Evolutionary conservation across 108 stramenopile species (phyloP), one percentile per base, ranked within the genome.

Genomic region (Skeletonema potamos): DNA sequence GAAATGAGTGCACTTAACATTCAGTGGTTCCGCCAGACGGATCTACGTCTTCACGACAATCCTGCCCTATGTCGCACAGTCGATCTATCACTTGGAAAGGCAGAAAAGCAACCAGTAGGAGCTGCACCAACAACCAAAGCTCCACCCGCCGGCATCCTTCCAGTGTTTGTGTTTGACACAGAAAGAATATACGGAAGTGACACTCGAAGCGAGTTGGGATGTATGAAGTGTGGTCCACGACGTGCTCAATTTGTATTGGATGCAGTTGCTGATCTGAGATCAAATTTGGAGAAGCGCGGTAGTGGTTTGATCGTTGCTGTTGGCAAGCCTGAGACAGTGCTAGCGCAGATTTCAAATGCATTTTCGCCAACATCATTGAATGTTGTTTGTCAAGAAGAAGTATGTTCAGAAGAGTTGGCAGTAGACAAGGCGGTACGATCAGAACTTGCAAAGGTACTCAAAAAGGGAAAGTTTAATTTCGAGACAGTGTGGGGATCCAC

Each of bases 401-500:
- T 89, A 5, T 88, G 84, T 56, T 79, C 82, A 8, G 94, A 95
- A 59, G 94, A 95, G 70, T 37, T 66, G 28, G 63, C 59, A 0
- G 86, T 87, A 5, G 94, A 88, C 44, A 82, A 83, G 54, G 79
- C 84, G 2, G 84, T 91, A 5, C 68, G 74, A 56, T 33, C 84
- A 1, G 69, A 75, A 5, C 57, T 85, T 24, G 57, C 64, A 58
- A 73, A 48, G 56, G 61, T 63, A 41, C 20, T 71, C 26, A 36
- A 66, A n/a, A 37, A 70, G 48, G 54, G 62, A 12, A 58, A 65
- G 18, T 66, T 86, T 27, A 51, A 64, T 36, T 71, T 86, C 18
- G 85, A 90, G 41, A 69, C 84, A 4, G 87, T 94, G 5, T 97
- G 97, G 96, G 97, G 94, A 33, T 90, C 93, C 24, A 92, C 95